phyloP scores from a whole-genome alignment of 345 rosid genomes.

The Gynandropsis gynandra region DNA sequence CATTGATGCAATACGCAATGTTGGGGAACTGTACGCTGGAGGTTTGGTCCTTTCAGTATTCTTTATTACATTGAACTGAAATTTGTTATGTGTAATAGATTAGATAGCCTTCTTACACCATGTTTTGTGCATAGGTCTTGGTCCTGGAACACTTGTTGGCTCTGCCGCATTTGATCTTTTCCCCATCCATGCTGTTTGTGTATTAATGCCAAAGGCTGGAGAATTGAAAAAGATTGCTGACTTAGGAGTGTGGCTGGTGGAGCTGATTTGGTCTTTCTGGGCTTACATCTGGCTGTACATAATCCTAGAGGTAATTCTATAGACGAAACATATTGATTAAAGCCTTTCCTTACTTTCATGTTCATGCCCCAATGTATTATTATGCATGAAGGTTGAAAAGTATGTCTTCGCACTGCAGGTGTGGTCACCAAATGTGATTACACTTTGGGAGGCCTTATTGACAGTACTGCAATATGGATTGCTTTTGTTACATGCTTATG shows the following conservation, averaged over 20 bases:
- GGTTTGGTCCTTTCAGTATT: slow-evolving; percentile 35
- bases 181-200: slow-evolving; percentile 97
- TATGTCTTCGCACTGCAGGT: slow-evolving; percentile 42
- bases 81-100: not conserved
- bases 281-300: slow-evolving; percentile 95
- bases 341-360: too few relatives aligned
- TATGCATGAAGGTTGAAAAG: not conserved
- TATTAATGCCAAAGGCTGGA: slow-evolving; percentile 89
- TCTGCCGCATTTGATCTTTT: slow-evolving; percentile 98
- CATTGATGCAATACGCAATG: slow-evolving; percentile 68
- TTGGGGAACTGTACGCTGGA: slow-evolving; percentile 78
- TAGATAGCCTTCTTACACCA: not conserved
- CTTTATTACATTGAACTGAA: not conserved
- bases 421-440: slow-evolving; percentile 83
- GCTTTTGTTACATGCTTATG: slow-evolving; percentile 72
- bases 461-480: slow-evolving; percentile 79
- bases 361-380: too few relatives aligned
- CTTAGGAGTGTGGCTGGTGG: slow-evolving; percentile 88
- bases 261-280: slow-evolving; percentile 97
- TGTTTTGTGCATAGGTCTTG: slow-evolving; percentile 48
- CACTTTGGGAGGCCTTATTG: slow-evolving; percentile 78
- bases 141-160: slow-evolving; percentile 98
- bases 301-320: slow-evolving; percentile 60
- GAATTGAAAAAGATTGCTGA: slow-evolving; percentile 94
- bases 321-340: not conserved